Evolutionary conservation across 2,329 filamentous ascomycete genomes (phyloP).

Genomic region (Dactylonectria macrodidyma): DNA sequence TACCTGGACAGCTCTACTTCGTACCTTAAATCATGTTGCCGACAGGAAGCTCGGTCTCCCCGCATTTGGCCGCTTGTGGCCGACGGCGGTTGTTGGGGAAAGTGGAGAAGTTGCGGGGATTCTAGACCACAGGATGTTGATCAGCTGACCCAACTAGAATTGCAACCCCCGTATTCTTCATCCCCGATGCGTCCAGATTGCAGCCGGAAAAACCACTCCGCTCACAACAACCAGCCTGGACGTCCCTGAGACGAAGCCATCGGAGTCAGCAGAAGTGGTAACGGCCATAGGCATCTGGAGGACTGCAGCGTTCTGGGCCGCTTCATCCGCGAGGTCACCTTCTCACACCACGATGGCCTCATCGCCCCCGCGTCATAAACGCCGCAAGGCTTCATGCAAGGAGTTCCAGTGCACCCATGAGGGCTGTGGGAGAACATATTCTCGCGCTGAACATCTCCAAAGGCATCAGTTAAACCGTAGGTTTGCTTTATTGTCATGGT

Average conservation of each 20-base stretch:
- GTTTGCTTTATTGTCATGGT: constrained; percentile 11
- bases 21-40: constrained; percentile 6
- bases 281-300: background rate
- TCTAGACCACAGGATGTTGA: constrained; percentile 9
- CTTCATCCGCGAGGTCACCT: background rate
- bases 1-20: background rate
- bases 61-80: constrained; percentile 14
- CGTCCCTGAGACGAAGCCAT: constrained; percentile 1
- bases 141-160: constrained; percentile 29
- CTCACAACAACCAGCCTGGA: constrained; percentile 9
- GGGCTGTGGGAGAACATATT: constrained; percentile 48
- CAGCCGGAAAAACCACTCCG: constrained; percentile 19
- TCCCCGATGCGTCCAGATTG: constrained; percentile 18
- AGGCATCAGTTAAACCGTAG: constrained; percentile 48
- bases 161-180: constrained; percentile 26
- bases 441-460: constrained; percentile 48
- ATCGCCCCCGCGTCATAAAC: constrained; percentile 49
- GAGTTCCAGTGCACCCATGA: constrained; percentile 50
- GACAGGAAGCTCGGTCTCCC: constrained; percentile 1
- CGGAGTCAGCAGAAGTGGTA: constrained; percentile 13
- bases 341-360: constrained; percentile 43
- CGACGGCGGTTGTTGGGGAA: constrained; percentile 18
- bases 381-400: constrained; percentile 50
- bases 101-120: constrained; percentile 27
- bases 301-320: constrained; percentile 6